Base-by-base conservation (phyloP, 768 basidiomycete genomes). In the Termitomyces sp. region DNA sequence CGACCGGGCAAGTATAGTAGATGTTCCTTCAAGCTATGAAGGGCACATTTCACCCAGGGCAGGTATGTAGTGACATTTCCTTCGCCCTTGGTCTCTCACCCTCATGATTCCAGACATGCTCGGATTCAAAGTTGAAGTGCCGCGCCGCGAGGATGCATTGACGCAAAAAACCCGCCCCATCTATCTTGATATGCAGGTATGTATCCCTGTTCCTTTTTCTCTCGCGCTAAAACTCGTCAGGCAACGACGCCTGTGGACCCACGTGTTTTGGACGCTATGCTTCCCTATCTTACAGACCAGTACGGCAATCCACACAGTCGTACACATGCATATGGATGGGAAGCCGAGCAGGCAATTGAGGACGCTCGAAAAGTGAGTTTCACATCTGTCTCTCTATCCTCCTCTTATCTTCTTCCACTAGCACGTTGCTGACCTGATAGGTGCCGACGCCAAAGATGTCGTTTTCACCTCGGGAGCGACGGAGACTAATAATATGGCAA, bases 321-420 rank as follows among this genome's bases (percentile, higher is more conserved):
- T 57, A 98, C 97, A 32, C 97, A 99, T 74, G 94, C 97, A 0
- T 99, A 98, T 72, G 97, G 97, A 4, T 99, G 97, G 97, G 97
- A 99, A 75, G 93, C 96, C 6, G 97, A 99, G 68, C 81, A 88
- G 68, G 97, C 90, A 0, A 92, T 97, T 7, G 97, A 98, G 69
- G 86, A 88, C 61, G 95, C 94, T 3, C 84, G 97, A 56, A 87
- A 91, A 81, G 94, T 87, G 53, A 36, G 67, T 14, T 41, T 16
- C 23, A 16, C 5, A 7, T 20, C 10, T 9, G 55, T 38, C n/a
- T 58, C 58, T 52, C 36, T 57, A 30, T 35, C 26, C 12, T 43
- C 28, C 23, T 48, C 40, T 64, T n/a, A 61, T 35, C 33, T 48
- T 38, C 40, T 30, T 28, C 5, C 18, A 36, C 36, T 67, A 98